Evolutionary conservation across 306 rosid genomes (phyloP).

Genomic region (Vigna trinervia): DNA sequence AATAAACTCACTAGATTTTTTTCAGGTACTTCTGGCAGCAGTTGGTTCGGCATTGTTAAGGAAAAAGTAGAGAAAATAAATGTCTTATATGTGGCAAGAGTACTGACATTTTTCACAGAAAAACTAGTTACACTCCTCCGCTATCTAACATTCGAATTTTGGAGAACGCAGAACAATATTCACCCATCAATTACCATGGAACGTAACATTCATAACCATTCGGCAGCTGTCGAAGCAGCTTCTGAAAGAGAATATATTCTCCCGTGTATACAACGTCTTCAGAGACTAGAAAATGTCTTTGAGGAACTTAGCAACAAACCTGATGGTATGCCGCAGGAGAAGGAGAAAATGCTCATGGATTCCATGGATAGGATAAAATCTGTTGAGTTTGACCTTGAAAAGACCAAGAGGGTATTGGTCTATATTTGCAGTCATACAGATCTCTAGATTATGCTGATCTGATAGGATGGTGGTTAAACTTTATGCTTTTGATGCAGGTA

Average conservation of each 20-base stretch:
- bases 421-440: conserved; percentile 22
- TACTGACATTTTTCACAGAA: conserved; percentile 59
- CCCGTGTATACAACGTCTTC: conserved; percentile 81
- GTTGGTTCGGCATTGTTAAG: conserved; percentile 52
- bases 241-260: conserved; percentile 62
- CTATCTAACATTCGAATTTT: conserved; percentile 57
- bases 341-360: conserved; percentile 81
- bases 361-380: conserved; percentile 90
- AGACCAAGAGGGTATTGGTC: conserved; percentile 83
- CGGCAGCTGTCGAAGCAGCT: conserved; percentile 57
- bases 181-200: conserved; percentile 63
- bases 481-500: conserved; percentile 55
- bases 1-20: conserved; percentile 33
- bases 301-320: conserved; percentile 78
- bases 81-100: conserved; percentile 51
- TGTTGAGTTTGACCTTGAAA: conserved; percentile 89
- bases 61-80: conserved; percentile 62
- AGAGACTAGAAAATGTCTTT: conserved; percentile 71
- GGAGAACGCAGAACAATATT: conserved; percentile 71
- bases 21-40: conserved; percentile 57
- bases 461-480: conserved; percentile 8
- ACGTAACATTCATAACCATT: conserved; percentile 46
- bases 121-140: conserved; percentile 59
- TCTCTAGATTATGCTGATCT: conserved; percentile 18
- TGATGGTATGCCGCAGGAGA: conserved; percentile 77